A percentile compares a stretch with the other conserved stretches of the same genome.
Conservation (phyloP, 306 rosid species). For the Arachis hypogaea region DNA sequence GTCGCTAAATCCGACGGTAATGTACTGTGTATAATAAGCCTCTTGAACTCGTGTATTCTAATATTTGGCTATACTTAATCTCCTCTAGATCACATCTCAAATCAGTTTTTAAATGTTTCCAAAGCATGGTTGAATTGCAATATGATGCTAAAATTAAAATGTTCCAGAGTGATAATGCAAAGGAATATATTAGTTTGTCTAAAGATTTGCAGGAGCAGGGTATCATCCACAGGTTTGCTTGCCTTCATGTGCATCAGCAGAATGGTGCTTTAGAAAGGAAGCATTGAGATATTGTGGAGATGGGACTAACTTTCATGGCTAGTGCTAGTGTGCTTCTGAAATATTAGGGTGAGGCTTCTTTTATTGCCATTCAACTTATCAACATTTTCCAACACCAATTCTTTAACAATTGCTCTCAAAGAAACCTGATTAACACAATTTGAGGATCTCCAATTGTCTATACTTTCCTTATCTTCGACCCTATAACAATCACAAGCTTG, state of each 20-base stretch:
- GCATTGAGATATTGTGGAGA: background rate
- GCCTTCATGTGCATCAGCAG: background rate
- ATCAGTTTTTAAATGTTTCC: background rate
- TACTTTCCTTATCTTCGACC: no score
- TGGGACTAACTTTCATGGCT: background rate
- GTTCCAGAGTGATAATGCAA: background rate
- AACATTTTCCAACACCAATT: background rate
- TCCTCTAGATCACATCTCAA: background rate
- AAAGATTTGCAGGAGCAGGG: background rate
- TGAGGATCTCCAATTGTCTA: no score
- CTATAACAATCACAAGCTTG: no score
- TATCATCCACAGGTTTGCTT: background rate
- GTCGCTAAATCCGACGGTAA: no score
- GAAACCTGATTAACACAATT: background rate
- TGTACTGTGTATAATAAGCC: background rate
- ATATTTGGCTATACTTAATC: background rate
- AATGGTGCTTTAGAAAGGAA: background rate
- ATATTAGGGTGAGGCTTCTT: background rate
- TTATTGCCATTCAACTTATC: background rate
- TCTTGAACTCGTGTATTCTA: background rate
- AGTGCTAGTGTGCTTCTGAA: background rate
- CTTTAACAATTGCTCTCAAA: no score
- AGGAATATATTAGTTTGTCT: background rate
- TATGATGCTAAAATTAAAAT: background rate
- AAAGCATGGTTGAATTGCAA: background rate